Percentiles rank a stretch among this genome's conserved stretches.
Evolutionary conservation across 768 basidiomycete genomes (phyloP).

Genomic region (Lepiota brunneoincarnata): DNA sequence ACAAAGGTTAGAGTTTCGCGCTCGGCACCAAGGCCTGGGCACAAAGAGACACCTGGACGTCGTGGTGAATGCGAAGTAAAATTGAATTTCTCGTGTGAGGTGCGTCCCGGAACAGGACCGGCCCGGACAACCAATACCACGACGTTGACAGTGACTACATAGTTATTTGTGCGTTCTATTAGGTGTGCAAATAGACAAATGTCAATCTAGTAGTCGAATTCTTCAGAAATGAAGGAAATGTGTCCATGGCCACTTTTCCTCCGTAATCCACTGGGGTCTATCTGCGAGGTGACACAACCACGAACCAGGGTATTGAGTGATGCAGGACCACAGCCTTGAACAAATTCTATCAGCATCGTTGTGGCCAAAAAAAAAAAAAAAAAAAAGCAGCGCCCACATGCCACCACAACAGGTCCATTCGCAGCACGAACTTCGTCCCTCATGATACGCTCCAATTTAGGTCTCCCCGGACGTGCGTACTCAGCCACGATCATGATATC

Average conservation of each 20-base stretch:
- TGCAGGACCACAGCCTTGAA: conserved; percentile 69
- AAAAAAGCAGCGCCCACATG: conserved; percentile 46
- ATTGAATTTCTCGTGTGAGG: too few species aligned
- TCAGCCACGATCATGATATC: conserved; percentile 63
- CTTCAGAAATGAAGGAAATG: conserved; percentile 63
- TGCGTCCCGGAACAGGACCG: neutral
- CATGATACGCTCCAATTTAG: conserved; percentile 58
- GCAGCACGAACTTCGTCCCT: conserved; percentile 61
- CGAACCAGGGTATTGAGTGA: conserved; percentile 69
- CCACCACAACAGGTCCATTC: conserved; percentile 58
- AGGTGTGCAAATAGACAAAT: neutral
- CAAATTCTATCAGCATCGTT: neutral
- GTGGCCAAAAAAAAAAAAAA: neutral
- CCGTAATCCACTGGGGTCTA: conserved; percentile 51
- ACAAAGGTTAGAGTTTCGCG: neutral
- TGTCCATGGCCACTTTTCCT: conserved; percentile 51
- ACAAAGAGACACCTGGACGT: conserved; percentile 12
- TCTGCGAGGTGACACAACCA: conserved; percentile 59
- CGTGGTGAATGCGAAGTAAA: conserved; percentile 17
- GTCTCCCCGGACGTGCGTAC: conserved; percentile 62
- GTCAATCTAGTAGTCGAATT: conserved; percentile 64
- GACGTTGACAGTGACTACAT: too few species aligned
- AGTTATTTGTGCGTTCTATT: too few species aligned
- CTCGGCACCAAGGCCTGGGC: conserved; percentile 24
- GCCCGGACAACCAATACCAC: too few species aligned